Percentiles rank a stretch among this genome's conserved stretches.
Conservation (phyloP, 2,329 filamentous ascomycete genomes). For the Xylariaceae sp. region DNA sequence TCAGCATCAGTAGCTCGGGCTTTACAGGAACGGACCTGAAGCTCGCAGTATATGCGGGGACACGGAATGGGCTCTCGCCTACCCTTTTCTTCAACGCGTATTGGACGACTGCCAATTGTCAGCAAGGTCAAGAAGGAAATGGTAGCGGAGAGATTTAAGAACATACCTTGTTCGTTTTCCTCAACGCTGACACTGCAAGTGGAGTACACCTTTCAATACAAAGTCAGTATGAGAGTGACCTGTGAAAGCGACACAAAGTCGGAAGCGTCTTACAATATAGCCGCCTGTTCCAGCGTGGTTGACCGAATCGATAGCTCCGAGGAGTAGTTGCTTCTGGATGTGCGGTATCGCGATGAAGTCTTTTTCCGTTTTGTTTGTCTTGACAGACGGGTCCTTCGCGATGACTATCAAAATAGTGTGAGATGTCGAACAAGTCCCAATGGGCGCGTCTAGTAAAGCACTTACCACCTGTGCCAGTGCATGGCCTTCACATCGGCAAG, state of each 20-base stretch:
- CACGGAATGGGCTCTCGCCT: conserved; percentile 1
- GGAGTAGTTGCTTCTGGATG: conserved; percentile 86
- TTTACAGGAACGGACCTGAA: too few relatives aligned
- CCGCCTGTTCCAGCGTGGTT: conserved; percentile 88
- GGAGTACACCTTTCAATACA: conserved; percentile 49
- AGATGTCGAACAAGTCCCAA: background rate
- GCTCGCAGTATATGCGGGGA: background rate
- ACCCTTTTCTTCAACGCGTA: conserved; percentile 73
- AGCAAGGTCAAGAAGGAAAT: background rate
- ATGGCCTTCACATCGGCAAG: conserved; percentile 58
- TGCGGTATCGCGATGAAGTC: conserved; percentile 94
- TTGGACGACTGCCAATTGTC: conserved; percentile 60
- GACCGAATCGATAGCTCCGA: conserved; percentile 90
- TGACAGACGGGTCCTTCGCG: conserved; percentile 91
- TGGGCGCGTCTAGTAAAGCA: background rate
- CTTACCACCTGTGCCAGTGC: conserved; percentile 78
- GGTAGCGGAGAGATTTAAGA: background rate
- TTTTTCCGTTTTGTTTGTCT: conserved; percentile 95
- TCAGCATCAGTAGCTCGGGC: conserved; percentile 1
- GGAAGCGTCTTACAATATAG: conserved; percentile 50
- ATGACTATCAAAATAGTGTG: conserved; percentile 55
- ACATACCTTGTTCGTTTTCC: conserved; percentile 63
- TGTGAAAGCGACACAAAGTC: conserved; percentile 46
- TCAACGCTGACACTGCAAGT: conserved; percentile 93
- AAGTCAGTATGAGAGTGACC: background rate